Conservation (phyloP, 2,329 filamentous ascomycete genomes). For the Herpotrichia juniperi region DNA sequence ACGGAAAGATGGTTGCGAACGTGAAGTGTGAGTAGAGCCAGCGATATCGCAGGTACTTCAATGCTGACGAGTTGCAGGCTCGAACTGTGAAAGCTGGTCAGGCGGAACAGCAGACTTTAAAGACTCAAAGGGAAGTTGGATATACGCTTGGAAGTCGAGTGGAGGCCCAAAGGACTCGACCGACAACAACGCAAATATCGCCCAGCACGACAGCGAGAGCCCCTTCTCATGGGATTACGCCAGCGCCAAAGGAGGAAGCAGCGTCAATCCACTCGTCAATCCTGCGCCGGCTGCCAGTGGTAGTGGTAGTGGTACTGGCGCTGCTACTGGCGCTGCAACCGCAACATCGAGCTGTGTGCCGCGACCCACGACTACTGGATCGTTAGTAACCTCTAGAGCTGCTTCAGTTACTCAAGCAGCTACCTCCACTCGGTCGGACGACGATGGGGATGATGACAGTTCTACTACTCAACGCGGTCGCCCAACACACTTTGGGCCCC, state of each 20-base stretch:
- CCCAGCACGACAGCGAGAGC: constrained; percentile 50
- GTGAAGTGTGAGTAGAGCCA: constrained; percentile 54
- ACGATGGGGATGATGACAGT: constrained; percentile 11
- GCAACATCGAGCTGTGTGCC: constrained; percentile 39
- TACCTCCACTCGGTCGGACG: not conserved
- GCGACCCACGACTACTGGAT: constrained; percentile 19
- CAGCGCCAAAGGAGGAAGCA: constrained; percentile 56
- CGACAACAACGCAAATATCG: constrained; percentile 50
- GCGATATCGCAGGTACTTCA: not conserved
- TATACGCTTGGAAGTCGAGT: constrained; percentile 53
- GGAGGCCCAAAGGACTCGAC: constrained; percentile 57
- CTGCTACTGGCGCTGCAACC: constrained; percentile 15
- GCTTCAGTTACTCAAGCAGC: constrained; percentile 11
- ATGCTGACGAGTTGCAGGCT: constrained; percentile 42
- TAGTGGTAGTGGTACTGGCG: constrained; percentile 14
- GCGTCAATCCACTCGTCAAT: constrained; percentile 50
- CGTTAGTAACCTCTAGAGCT: constrained; percentile 16
- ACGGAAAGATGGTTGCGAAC: constrained; percentile 62
- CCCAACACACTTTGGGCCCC: not conserved
- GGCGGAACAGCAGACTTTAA: constrained; percentile 60
- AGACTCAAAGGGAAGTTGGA: constrained; percentile 53
- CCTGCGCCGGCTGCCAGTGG: constrained; percentile 27
- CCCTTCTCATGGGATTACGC: constrained; percentile 56
- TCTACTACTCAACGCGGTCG: constrained; percentile 9
- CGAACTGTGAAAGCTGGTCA: constrained; percentile 60